Conservation (phyloP, 2,329 filamentous ascomycete species). For the Aspergillus ochraceoroseus region DNA sequence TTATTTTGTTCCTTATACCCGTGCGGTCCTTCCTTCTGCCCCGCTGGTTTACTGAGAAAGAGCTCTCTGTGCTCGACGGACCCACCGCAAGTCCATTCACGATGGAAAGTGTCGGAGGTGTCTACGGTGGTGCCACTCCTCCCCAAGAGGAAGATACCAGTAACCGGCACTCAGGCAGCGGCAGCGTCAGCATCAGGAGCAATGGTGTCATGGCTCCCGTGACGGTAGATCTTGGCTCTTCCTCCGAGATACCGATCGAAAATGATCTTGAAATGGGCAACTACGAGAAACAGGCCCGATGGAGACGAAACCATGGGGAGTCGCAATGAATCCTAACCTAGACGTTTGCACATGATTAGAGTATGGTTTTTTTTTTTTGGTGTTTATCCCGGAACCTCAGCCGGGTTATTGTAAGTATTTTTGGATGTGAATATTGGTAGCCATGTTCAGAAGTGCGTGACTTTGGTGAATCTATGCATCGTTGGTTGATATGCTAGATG, state of each 20-base stretch:
- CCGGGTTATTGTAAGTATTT: too few species aligned
- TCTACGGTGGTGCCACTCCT: constrained; percentile 46
- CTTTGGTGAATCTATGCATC: too few species aligned
- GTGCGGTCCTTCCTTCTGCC: constrained; percentile 61
- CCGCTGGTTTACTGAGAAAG: constrained; percentile 54
- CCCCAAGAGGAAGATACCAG: constrained; percentile 11
- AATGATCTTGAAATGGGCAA: constrained; percentile 41
- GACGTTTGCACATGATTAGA: too few species aligned
- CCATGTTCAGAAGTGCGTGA: too few species aligned
- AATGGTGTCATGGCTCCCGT: too few species aligned
- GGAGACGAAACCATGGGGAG: constrained; percentile 30
- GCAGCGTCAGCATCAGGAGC: constrained; percentile 21
- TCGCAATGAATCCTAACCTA: constrained; percentile 3
- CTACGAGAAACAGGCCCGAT: constrained; percentile 33
- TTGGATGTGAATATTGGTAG: too few species aligned
- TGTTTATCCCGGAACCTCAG: too few species aligned
- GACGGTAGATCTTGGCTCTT: constrained; percentile 14
- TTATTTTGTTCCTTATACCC: constrained; percentile 66
- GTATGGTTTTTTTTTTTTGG: too few species aligned
- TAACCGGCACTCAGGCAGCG: constrained; percentile 6
- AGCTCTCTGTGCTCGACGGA: constrained; percentile 62
- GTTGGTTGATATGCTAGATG: too few species aligned
- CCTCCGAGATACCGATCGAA: constrained; percentile 32
- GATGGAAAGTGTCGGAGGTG: constrained; percentile 69
- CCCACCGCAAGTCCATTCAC: constrained; percentile 70